A percentile compares a stretch with the other conserved stretches of the same genome.
These are phyloP conservation scores for Stramenopiles sp. DNA, from an alignment of 352 stramenopile species.

Conservation along the genomic window DNA sequence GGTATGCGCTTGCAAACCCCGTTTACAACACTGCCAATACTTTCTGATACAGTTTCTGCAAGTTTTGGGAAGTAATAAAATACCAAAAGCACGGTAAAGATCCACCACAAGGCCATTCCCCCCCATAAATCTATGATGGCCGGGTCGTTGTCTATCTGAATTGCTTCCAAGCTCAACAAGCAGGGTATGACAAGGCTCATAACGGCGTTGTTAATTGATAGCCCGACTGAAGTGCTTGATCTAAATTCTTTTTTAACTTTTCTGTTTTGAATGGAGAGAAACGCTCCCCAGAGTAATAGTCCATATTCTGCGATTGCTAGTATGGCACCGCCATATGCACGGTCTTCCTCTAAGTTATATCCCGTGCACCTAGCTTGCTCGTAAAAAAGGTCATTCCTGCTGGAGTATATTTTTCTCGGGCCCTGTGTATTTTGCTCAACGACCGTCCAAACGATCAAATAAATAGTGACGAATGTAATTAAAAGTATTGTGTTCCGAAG, in stretches of 20 bases:
- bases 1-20: not conserved
- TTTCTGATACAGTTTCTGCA: too few species aligned
- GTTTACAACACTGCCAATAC: too few species aligned
- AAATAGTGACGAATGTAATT: not conserved
- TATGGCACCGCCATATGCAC: not conserved
- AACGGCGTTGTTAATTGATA: not conserved
- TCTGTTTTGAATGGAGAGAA: not conserved
- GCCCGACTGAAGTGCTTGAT: not conserved
- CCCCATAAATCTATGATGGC: not conserved
- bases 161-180: not conserved
- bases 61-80: constrained; percentile 9
- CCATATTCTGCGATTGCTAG: not conserved
- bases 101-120: not conserved
- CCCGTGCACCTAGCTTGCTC: not conserved
- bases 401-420: not conserved
- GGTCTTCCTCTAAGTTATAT: not conserved
- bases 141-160: not conserved
- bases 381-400: too few species aligned
- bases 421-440: not conserved
- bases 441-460: not conserved
- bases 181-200: not conserved
- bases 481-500: not conserved
- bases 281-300: not conserved
- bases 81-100: not conserved
- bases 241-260: constrained; percentile 1